Conservation (phyloP, 805 yeast genomes). For the Pichia deserticola region DNA sequence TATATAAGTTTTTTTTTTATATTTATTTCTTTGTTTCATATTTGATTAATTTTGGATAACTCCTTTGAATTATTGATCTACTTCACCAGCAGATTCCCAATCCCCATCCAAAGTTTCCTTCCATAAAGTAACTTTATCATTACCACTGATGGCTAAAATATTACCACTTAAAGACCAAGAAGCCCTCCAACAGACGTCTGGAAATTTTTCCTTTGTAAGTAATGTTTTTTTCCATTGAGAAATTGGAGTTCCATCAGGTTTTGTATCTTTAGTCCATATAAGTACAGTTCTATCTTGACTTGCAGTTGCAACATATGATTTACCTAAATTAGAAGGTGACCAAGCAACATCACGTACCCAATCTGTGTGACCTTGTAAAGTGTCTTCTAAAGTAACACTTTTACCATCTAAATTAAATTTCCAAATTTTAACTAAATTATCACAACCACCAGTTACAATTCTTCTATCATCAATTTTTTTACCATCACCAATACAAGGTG, state of each 20-base stretch:
- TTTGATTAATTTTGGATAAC: background rate
- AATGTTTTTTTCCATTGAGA: conserved; percentile 68
- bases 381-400: conserved; percentile 64
- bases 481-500: conserved; percentile 45
- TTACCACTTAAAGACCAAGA: conserved; percentile 97
- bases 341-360: conserved; percentile 99
- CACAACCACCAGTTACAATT: conserved; percentile 93
- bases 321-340: conserved; percentile 86
- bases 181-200: conserved; percentile 97
- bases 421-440: conserved; percentile 92
- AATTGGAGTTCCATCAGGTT: conserved; percentile 1
- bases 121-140: conserved; percentile 95
- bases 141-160: conserved; percentile 90
- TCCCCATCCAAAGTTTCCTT: conserved; percentile 86
- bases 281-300: conserved; percentile 94
- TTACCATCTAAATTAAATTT: conserved; percentile 47
- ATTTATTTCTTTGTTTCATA: background rate
- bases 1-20: background rate
- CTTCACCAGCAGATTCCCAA: conserved; percentile 98
- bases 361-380: conserved; percentile 84
- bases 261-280: conserved; percentile 72
- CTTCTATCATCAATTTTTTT: conserved; percentile 44
- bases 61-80: conserved; percentile 51
- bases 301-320: conserved; percentile 90
- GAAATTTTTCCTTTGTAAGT: conserved; percentile 74